Evolutionary conservation across 2,329 filamentous ascomycete genomes (phyloP).

Genomic region (Fusarium coicis): DNA sequence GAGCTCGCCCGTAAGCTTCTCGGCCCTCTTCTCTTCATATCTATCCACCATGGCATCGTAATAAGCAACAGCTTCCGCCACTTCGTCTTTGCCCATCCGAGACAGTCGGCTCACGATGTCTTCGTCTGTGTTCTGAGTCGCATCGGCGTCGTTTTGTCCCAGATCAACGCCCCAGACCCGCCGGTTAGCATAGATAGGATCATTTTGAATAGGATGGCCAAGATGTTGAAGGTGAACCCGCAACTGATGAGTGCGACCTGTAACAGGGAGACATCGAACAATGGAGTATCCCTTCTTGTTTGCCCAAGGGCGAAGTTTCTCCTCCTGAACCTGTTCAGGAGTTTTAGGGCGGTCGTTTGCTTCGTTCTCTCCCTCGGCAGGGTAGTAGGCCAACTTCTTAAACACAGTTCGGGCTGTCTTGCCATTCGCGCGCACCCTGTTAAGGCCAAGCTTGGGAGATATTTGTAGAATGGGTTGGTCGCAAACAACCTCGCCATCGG

Average conservation of each 20-base stretch:
- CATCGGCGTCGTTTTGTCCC: conserved; percentile 74
- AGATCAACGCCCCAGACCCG: conserved; percentile 88
- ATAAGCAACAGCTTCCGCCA: conserved; percentile 90
- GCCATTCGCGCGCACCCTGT: conserved; percentile 91
- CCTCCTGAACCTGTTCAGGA: conserved; percentile 34
- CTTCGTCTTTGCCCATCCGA: conserved; percentile 93
- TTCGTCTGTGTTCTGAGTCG: conserved; percentile 79
- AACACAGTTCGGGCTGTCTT: conserved; percentile 93
- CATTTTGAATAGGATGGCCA: conserved; percentile 95
- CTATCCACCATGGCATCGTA: conserved; percentile 92
- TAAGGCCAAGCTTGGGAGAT: conserved; percentile 93
- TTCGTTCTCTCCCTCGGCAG: conserved; percentile 49
- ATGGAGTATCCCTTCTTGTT: conserved; percentile 88
- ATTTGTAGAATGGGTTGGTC: conserved; percentile 94
- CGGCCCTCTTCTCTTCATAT: conserved; percentile 90
- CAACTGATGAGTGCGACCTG: conserved; percentile 93
- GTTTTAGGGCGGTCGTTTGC: conserved; percentile 41
- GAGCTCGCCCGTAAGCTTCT: conserved; percentile 88
- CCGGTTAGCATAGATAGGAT: conserved; percentile 96
- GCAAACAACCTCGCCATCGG: conserved; percentile 89
- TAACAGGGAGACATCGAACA: conserved; percentile 92
- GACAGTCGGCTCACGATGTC: conserved; percentile 88
- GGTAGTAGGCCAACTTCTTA: conserved; percentile 91
- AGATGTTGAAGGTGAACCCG: conserved; percentile 95
- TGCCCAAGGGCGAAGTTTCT: conserved; percentile 54